Conservation (phyloP, 768 basidiomycete genomes). For the Kwoniella europaea region DNA sequence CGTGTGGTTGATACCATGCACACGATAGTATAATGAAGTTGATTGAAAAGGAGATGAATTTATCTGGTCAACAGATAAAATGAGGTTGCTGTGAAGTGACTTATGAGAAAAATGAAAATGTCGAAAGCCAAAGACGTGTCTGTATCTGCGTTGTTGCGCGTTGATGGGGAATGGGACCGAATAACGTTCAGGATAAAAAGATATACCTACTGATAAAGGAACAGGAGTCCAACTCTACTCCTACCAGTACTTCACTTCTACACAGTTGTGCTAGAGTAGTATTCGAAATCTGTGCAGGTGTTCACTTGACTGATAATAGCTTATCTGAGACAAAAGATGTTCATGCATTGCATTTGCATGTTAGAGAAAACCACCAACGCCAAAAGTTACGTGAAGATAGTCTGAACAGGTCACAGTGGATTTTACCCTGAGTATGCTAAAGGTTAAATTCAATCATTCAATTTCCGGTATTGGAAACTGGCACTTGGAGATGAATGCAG, state of each 20-base stretch:
- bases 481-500: neutral
- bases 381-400: neutral
- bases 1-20: neutral
- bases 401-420: neutral
- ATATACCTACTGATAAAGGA: neutral
- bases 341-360: too few species aligned
- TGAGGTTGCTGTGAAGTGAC: neutral
- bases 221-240: neutral
- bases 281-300: too few species aligned
- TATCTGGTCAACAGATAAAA: neutral
- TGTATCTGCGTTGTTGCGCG: neutral
- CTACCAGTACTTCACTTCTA: too few species aligned
- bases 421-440: neutral
- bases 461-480: neutral
- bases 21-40: neutral
- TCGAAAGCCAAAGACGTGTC: neutral
- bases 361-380: too few species aligned
- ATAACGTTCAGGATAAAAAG: too few species aligned
- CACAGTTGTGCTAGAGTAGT: too few species aligned
- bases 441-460: neutral
- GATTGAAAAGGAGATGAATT: neutral
- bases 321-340: neutral
- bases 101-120: neutral
- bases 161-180: neutral
- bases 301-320: neutral